Percentiles rank a stretch among this genome's conserved stretches.
phyloP scores from a whole-genome alignment of 208 protist genomes.

The Leishmania martiniquensis region DNA sequence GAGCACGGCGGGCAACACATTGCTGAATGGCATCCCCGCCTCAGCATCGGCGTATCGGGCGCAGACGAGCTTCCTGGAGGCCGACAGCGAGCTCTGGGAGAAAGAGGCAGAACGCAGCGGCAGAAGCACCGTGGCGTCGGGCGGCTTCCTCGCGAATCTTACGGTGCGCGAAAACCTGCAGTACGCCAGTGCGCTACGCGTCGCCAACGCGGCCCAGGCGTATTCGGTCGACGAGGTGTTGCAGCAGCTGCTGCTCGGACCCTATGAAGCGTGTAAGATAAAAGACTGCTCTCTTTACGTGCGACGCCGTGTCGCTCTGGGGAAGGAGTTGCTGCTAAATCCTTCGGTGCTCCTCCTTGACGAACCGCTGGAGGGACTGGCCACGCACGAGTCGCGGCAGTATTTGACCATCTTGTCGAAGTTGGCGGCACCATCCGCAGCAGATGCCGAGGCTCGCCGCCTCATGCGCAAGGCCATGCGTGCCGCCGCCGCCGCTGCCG shows the following conservation, averaged over 20 bases:
- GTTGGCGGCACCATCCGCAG: slow-evolving; percentile 40
- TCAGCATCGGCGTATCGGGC: slow-evolving; percentile 47
- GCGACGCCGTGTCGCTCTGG: slow-evolving; percentile 54
- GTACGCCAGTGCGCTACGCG: slow-evolving; percentile 55
- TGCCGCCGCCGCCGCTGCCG: slow-evolving; percentile 2
- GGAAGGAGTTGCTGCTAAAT: slow-evolving; percentile 62
- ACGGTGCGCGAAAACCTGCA: slow-evolving; percentile 62
- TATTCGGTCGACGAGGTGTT: slow-evolving; percentile 53
- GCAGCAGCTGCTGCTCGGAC: slow-evolving; percentile 40
- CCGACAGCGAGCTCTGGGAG: neutral
- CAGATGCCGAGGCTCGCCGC: slow-evolving; percentile 29
- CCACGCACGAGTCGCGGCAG: slow-evolving; percentile 68
- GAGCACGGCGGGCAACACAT: slow-evolving; percentile 35
- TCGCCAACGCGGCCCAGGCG: slow-evolving; percentile 32
- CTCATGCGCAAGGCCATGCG: slow-evolving; percentile 26
- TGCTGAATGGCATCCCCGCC: slow-evolving; percentile 64
- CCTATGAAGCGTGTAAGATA: slow-evolving; percentile 29
- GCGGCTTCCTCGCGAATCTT: slow-evolving; percentile 37
- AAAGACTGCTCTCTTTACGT: slow-evolving; percentile 51
- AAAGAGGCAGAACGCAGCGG: slow-evolving; percentile 12
- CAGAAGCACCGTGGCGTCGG: neutral
- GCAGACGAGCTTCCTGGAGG: slow-evolving; percentile 35
- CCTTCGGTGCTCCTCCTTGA: slow-evolving; percentile 57
- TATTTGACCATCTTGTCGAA: slow-evolving; percentile 48
- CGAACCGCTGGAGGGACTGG: slow-evolving; percentile 49